Evolutionary conservation across 2,329 filamentous ascomycete genomes (phyloP).

Genomic region (Clonostachys solani): DNA sequence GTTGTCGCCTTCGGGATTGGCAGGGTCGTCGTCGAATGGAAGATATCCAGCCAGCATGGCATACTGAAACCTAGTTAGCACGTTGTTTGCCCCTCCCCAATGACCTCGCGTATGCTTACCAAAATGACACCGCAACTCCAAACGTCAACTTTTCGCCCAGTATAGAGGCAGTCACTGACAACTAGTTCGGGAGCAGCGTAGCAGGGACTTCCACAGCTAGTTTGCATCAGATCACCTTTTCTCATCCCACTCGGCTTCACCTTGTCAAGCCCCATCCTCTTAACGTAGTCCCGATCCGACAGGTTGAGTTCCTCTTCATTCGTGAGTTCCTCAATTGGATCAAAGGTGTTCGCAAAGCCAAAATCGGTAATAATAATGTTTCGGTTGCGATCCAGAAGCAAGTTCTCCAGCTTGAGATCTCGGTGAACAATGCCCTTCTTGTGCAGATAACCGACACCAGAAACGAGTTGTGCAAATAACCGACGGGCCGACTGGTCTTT

Average conservation of each 20-base stretch:
- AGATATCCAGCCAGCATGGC: constrained; percentile 98
- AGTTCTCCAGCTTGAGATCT: constrained; percentile 93
- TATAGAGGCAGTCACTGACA: constrained; percentile 95
- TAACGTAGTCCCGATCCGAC: constrained; percentile 82
- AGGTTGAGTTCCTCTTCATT: constrained; percentile 90
- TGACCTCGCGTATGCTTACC: constrained; percentile 53
- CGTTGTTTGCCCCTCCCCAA: too few relatives aligned
- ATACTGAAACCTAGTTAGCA: constrained; percentile 57
- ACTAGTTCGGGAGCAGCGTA: constrained; percentile 97
- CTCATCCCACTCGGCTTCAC: constrained; percentile 70
- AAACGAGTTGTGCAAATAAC: constrained; percentile 92
- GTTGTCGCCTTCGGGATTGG: constrained; percentile 97
- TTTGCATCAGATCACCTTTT: constrained; percentile 96
- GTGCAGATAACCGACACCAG: constrained; percentile 94
- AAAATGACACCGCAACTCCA: constrained; percentile 99
- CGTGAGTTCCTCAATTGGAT: constrained; percentile 78
- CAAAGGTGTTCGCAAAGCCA: constrained; percentile 97
- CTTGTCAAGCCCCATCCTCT: constrained; percentile 79
- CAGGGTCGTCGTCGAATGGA: constrained; percentile 96
- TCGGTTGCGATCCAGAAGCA: constrained; percentile 89
- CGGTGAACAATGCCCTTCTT: constrained; percentile 98
- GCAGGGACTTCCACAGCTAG: constrained; percentile 95
- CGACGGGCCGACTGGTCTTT: constrained; percentile 90
- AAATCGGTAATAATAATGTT: constrained; percentile 99
- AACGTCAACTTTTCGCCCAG: constrained; percentile 94